Evolutionary conservation across 2,329 filamentous ascomycete species (phyloP), one percentile per base, ranked within the genome.

Genomic region (Xylaria digitata): DNA sequence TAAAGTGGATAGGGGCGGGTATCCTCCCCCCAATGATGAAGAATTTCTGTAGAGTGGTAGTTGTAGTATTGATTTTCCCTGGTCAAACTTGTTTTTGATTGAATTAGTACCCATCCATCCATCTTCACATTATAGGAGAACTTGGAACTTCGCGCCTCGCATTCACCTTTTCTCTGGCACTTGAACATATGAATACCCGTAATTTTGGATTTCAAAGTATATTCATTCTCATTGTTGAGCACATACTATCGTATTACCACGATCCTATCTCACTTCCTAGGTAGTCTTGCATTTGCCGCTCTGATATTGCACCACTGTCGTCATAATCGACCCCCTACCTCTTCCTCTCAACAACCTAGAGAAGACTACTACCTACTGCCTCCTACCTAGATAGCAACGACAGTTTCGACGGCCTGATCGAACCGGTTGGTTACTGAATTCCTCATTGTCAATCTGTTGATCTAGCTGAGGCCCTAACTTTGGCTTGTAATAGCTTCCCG

Each of bases 1-100:
- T 59, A 63, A 49, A 61, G 63, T 68, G 65, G 62, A 48, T 21
- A 40, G 21, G 6, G 19, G n/a, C 42, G 19, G 42, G 43, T 26
- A 9, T 32, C 37, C n/a, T n/a, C 15, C 46, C 37, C 48, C 48
- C 46, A 37, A 55, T 63, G 32, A 58, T 58, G 53, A 49, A 21
- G 7, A 37, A 55, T 43, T 13, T 5, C 11, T 40, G 34, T 40
- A 11, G n/a, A 54, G 50, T 15, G 37, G 11, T 15, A 6, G 17
- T 21, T 11, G 49, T 32, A 34, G n/a, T 49, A 49, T 63, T 59
- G 54, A 42, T 60, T 48, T 54, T 30, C 17, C 17, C 34, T 13
- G 34, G 57, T 34, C 37, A 55, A 43, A 43, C 53, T 55, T 55
- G 53, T 43, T 55, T 55, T 50, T 13, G 23, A 26, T 50, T 13